Evolutionary conservation across 2,329 filamentous ascomycete species (phyloP).

Genomic region (Harringtonia lauricola): DNA sequence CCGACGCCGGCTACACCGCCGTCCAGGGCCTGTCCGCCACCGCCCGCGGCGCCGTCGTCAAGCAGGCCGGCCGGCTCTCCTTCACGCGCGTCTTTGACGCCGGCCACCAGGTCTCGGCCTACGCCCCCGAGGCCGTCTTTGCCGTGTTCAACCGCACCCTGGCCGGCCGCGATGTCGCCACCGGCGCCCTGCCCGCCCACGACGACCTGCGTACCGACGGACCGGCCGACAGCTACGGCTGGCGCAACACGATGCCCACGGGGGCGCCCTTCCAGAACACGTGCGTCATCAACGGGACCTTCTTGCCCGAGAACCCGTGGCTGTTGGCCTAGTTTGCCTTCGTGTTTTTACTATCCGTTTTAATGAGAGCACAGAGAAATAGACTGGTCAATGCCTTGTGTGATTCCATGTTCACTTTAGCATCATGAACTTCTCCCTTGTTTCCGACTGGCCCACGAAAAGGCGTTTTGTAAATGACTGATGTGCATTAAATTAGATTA

Average conservation of each 20-base stretch:
- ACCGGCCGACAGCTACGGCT: background rate
- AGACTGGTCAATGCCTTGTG: no score
- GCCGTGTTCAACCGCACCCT: constrained; percentile 39
- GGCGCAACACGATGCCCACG: background rate
- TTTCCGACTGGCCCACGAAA: no score
- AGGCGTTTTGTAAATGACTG: no score
- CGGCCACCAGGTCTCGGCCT: constrained; percentile 37
- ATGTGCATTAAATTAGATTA: no score
- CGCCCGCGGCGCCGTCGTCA: constrained; percentile 46
- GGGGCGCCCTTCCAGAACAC: background rate
- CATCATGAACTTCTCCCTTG: no score
- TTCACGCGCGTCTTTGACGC: constrained; percentile 45
- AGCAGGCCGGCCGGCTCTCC: constrained; percentile 54
- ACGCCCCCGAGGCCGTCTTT: constrained; percentile 34
- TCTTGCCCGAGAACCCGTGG: background rate
- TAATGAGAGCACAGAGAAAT: no score
- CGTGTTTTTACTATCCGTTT: no score
- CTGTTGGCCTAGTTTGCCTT: no score
- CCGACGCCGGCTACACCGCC: constrained; percentile 50
- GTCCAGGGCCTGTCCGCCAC: constrained; percentile 48
- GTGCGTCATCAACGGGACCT: background rate
- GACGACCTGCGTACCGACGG: constrained; percentile 1
- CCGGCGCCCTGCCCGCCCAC: constrained; percentile 21
- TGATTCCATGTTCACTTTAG: no score
- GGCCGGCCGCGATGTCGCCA: constrained; percentile 32